Evolutionary conservation across 2,329 filamentous ascomycete genomes (phyloP).

Genomic region (Fusarium tricinctum): DNA sequence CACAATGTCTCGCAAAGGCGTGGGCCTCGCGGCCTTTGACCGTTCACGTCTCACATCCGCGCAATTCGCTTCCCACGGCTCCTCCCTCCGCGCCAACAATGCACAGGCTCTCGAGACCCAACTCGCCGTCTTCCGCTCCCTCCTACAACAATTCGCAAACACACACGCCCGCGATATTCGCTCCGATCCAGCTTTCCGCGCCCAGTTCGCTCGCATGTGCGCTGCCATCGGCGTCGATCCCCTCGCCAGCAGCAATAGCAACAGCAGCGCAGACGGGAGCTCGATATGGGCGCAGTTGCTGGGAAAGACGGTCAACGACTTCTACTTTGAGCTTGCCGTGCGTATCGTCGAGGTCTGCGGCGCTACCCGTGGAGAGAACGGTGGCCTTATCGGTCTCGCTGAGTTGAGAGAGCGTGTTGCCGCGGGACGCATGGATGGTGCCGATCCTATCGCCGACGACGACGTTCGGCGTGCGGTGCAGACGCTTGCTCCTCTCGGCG

Average conservation of each 20-base stretch:
- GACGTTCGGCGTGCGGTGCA: constrained; percentile 92
- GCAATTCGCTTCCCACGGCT: constrained; percentile 92
- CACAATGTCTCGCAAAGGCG: constrained; percentile 80
- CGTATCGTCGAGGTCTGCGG: constrained; percentile 93
- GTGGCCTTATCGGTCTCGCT: constrained; percentile 86
- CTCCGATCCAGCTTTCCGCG: constrained; percentile 93
- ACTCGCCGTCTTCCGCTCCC: constrained; percentile 93
- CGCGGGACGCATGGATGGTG: constrained; percentile 79
- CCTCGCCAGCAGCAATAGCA: constrained; percentile 68
- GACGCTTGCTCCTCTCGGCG: constrained; percentile 87
- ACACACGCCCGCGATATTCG: constrained; percentile 97
- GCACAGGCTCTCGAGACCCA: constrained; percentile 90
- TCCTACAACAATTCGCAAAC: constrained; percentile 94
- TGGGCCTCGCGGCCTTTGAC: constrained; percentile 91
- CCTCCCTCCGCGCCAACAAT: constrained; percentile 85
- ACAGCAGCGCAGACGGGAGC: constrained; percentile 63
- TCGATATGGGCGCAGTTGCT: constrained; percentile 95
- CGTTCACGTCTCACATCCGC: constrained; percentile 86
- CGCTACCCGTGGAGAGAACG: constrained; percentile 88
- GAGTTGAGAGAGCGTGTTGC: constrained; percentile 85
- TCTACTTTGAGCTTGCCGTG: constrained; percentile 98
- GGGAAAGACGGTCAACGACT: constrained; percentile 93
- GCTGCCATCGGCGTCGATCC: constrained; percentile 96
- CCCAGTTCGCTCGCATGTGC: constrained; percentile 99
- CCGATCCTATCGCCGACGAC: constrained; percentile 87